Evolutionary conservation across 495 filamentous ascomycete species (phyloP).

Genomic region (Talaromyces borbonicus): DNA sequence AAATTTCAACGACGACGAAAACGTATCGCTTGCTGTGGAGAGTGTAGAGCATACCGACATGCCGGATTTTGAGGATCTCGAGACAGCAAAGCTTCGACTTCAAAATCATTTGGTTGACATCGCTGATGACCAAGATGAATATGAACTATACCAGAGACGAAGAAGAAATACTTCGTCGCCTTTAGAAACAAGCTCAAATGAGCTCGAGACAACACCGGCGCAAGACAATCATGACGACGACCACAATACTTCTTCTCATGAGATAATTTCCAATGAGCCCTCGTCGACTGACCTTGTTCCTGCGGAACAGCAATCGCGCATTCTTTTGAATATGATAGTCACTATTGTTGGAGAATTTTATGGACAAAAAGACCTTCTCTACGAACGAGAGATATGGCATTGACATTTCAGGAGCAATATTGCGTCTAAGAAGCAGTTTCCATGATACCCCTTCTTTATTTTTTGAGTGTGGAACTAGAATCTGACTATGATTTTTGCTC

Average conservation of each 20-base stretch:
- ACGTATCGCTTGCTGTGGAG: not conserved
- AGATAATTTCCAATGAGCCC: not conserved
- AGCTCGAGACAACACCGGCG: constrained; percentile 5
- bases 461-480: too few species aligned
- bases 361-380: constrained; percentile 79
- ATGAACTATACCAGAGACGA: constrained; percentile 3
- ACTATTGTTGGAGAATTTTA: constrained; percentile 83
- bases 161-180: constrained; percentile 9
- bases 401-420: not conserved
- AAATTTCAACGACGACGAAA: constrained; percentile 20
- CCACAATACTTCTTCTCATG: not conserved
- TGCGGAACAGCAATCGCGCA: constrained; percentile 21
- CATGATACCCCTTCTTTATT: constrained; percentile 7
- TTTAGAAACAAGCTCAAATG: not conserved
- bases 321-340: constrained; percentile 82
- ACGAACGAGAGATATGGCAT: constrained; percentile 47
- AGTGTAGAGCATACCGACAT: constrained; percentile 15
- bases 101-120: constrained; percentile 33
- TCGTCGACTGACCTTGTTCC: not conserved
- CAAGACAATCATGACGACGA: constrained; percentile 13
- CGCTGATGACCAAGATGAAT: not conserved
- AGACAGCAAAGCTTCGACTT: constrained; percentile 49
- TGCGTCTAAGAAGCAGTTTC: not conserved
- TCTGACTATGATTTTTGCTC: too few species aligned
- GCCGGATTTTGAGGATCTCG: constrained; percentile 30